Percentiles rank a stretch among this genome's conserved stretches.
phyloP scores from a whole-genome alignment of 768 basidiomycete genomes.

The Cystofilobasidium bisporidii region DNA sequence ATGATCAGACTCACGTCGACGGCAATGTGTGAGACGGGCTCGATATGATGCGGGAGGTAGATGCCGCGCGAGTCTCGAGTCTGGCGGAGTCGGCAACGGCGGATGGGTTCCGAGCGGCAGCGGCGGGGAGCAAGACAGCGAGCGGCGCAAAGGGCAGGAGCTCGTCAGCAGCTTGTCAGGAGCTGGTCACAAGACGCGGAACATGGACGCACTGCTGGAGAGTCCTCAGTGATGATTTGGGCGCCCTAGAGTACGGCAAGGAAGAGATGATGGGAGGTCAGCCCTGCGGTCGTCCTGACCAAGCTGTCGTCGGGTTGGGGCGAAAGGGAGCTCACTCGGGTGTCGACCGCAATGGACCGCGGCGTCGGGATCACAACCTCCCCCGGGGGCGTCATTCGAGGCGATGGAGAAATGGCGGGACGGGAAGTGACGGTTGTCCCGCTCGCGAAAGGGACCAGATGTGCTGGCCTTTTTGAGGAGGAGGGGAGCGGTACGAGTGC shows the following conservation, averaged over 20 bases:
- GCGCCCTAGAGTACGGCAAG: no score
- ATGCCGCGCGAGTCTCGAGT: constrained; percentile 91
- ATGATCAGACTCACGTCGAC: constrained; percentile 69
- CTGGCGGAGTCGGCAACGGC: constrained; percentile 41
- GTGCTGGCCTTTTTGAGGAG: no score
- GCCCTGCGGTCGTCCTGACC: no score
- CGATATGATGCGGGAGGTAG: constrained; percentile 94
- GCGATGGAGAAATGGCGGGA: no score
- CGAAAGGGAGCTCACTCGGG: not conserved
- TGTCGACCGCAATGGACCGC: constrained; percentile 25
- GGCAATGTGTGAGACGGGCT: constrained; percentile 93
- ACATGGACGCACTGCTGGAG: constrained; percentile 62
- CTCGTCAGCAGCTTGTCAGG: not conserved
- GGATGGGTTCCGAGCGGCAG: constrained; percentile 9
- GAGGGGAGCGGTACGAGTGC: no score
- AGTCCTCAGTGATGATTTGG: constrained; percentile 84
- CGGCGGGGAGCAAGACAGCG: not conserved
- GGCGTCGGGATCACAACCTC: constrained; percentile 26
- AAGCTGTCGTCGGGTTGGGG: not conserved
- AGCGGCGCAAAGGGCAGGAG: constrained; percentile 13
- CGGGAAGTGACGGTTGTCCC: no score
- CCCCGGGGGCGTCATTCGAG: constrained; percentile 1
- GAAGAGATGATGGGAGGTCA: no score
- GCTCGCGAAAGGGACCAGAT: no score
- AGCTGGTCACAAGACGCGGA: no score